Base-by-base conservation (phyloP, 1,139 yeast species). In the Nakaseomyces sp. region DNA sequence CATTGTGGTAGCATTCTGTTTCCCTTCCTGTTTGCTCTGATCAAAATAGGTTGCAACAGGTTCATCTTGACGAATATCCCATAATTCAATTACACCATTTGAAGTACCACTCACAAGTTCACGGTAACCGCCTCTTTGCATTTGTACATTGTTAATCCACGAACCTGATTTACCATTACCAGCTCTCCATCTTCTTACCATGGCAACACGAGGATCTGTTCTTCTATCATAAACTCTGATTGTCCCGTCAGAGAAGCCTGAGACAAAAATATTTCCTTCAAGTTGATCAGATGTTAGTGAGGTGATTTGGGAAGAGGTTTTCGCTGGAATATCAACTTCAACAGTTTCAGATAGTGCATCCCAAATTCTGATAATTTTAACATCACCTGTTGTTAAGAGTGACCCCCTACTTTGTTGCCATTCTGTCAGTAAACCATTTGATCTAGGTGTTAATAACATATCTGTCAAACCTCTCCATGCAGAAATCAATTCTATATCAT, bases 401-500 rank as follows among this genome's bases (percentile, higher is more conserved):
- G 95, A 79, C 0, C 99, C 99, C 50, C 96, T 71, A 40, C 93
- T 82, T 61, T 91, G 99, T 59, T 89, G 97, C 98, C 99, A 91
- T 56, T 91, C 97, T 5, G 91, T 79, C 30, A 88, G 75, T 43
- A 93, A 69, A 2, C 96, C 96, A 17, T 88, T 78, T 43, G 91
- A 81, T 54, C 85, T 77, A 16, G 91, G 84, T 0, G 96, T 83
- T 30, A 84, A 68, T 26, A 87, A 66, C 54, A 89, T 70, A 61
- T 91, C 97, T 0, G 95, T 81, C 46, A 91, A 70, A 0, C 95
- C 96, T 60, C 96, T 75, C 97, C 98, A 93, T 0, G 96, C 78
- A 0, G 95, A 77, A 2, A 88, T 79, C 45, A 86, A 65, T 53
- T 83, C 83, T 8, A 81, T 70, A 4, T 71, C 66, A 10, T 71